phyloP scores from a whole-genome alignment of 805 yeast species.

The Lachancea lanzarotensis region DNA sequence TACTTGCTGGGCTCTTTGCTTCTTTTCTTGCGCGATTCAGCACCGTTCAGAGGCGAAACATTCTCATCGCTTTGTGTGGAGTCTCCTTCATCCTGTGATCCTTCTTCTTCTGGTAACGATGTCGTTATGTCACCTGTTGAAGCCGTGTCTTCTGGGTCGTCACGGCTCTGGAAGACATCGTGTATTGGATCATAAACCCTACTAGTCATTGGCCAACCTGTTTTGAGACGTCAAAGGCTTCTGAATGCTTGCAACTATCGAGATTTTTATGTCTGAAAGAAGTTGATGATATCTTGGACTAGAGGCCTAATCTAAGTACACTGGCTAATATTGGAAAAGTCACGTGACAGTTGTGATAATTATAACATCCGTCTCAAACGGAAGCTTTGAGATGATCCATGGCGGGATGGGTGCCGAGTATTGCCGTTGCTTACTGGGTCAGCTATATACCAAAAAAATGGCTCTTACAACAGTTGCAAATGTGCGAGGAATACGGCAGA shows the following conservation, averaged over 20 bases:
- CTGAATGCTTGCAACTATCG: too few relatives aligned
- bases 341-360: too few relatives aligned
- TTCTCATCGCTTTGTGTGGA: slow-evolving; percentile 21
- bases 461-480: too few relatives aligned
- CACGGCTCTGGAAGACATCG: slow-evolving; percentile 26
- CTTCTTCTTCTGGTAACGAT: not conserved
- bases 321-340: too few relatives aligned
- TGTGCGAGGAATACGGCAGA: too few relatives aligned
- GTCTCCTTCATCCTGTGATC: slow-evolving; percentile 11
- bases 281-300: not conserved
- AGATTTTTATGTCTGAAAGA: not conserved
- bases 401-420: too few relatives aligned
- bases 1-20: slow-evolving; percentile 23
- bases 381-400: too few relatives aligned
- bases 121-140: not conserved
- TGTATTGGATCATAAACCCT: slow-evolving; percentile 34
- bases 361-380: too few relatives aligned
- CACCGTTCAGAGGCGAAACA: slow-evolving; percentile 1
- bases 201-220: slow-evolving; percentile 20
- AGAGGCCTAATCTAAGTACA: too few relatives aligned
- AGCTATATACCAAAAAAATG: too few relatives aligned
- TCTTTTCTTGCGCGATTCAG: slow-evolving; percentile 12
- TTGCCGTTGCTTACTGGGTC: too few relatives aligned
- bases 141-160: slow-evolving; percentile 1
- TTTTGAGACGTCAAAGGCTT: too few relatives aligned